Base-by-base conservation (phyloP, 441 rosid genomes). In the Gossypium gossypioides region DNA sequence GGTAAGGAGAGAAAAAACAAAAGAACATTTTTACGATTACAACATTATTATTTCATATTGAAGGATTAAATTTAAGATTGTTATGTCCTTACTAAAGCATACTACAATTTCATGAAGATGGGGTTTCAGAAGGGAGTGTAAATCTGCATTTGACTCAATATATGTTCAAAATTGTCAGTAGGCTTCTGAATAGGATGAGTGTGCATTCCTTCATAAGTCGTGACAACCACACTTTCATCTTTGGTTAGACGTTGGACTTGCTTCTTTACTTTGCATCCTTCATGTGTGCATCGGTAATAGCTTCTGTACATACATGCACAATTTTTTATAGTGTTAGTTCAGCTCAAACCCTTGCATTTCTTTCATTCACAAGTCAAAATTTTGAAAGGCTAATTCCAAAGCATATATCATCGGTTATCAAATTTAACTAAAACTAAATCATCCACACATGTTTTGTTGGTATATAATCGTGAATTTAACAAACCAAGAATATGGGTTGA, bases 221-320 rank as follows among this genome's bases (percentile, higher is more conserved):
- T 65, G 10, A 65, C 37, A 3, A 65, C 69, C 13, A 65, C 37
- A 21, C 6, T 65, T 44, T 65, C 69, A 65, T 65, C 69, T 44
- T 44, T 22, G 6, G 63, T 58, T 25, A 58, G 19, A 25, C 63
- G 34, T 58, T 58, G 63, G 18, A 65, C 69, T 22, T 65, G 69
- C 69, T 65, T 65, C 69, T 65, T 65, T 65, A 65, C 69, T 42
- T 65, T 44, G 69, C 69, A 65, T 44, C 69, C 69, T 2, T 65
- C 34, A 21, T 65, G 69, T 13, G 69, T 65, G 69, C 69, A 65
- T 44, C 69, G 55, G 2, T 65, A 65, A 22, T 65, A 65, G 69
- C 55, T 65, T 22, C 69, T 65, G 69, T 27, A 42, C 13, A 54
- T 19, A 19, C 69, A 64, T 21, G 8, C 19, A 44, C 24, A 44